phyloP scores from a whole-genome alignment of 163 green algal genomes.

The Chloromonas sp. region DNA sequence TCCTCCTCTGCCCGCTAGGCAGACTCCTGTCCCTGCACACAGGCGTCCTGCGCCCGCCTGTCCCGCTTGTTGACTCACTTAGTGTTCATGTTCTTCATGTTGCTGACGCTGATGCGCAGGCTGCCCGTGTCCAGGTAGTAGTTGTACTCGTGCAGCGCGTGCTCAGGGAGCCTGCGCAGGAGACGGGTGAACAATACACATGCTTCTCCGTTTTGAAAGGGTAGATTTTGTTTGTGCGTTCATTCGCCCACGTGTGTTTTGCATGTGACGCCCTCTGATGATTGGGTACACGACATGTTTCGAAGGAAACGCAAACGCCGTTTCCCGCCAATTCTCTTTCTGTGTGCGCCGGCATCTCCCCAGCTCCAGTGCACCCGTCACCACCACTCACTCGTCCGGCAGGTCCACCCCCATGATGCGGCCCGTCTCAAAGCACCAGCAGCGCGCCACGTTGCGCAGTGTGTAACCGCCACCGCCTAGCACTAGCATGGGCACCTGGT shows the following conservation, averaged over 20 bases:
- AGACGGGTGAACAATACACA: not conserved
- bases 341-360: not conserved
- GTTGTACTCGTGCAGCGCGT: slow-evolving; percentile 64
- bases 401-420: slow-evolving; percentile 79
- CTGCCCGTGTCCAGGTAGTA: slow-evolving; percentile 88
- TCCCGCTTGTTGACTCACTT: not conserved
- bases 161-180: slow-evolving; percentile 47
- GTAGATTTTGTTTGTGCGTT: too few species aligned
- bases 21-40: too few species aligned
- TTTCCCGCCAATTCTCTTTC: too few species aligned
- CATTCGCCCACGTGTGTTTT: too few species aligned
- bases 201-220: too few species aligned
- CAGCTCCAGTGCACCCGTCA: not conserved
- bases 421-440: slow-evolving; percentile 93
- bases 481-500: slow-evolving; percentile 87
- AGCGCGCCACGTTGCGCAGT: slow-evolving; percentile 93
- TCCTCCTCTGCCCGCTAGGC: not conserved
- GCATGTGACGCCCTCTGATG: too few species aligned
- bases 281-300: too few species aligned
- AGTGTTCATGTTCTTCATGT: slow-evolving; percentile 88
- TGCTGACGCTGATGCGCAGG: slow-evolving; percentile 76
- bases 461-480: slow-evolving; percentile 94
- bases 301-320: too few species aligned
- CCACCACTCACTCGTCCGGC: slow-evolving; percentile 59
- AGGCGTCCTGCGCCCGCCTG: too few species aligned